Base-by-base conservation (phyloP, 73 alveolate genomes). In the Paramecium caudatum region DNA sequence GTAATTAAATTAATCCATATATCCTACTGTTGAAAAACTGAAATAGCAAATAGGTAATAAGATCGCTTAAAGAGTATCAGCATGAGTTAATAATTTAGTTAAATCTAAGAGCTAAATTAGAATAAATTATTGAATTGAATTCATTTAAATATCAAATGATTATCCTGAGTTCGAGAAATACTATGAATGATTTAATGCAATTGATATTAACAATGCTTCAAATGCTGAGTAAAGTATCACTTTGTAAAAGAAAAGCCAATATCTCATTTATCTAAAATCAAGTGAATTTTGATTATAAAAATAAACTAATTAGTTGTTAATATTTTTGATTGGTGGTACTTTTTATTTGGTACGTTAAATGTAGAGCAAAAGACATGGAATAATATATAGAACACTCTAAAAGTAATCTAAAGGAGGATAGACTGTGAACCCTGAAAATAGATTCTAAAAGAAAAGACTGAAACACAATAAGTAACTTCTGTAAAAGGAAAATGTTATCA, bases 221-320 rank as follows among this genome's bases (percentile, higher is more conserved):
- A 21, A 27, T 12, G 47, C 43, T 41, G 69, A 41, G 32, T 41
- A 74, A 10, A 74, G 47, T n/a, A 74, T 74, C 7, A 74, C 88
- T 13, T 74, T 74, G 15, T 74, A 74, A 12, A 74, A 74, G 10
- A 37, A 74, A 16, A 27, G 3, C 62, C 39, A 21, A 43, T 41
- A 74, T 74, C 88, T 74, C 62, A 21, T 39, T 41, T 74, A 13
- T 74, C 88, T 74, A 74, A 74, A 74, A 74, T 74, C 47, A 13
- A 74, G 7, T 21, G 36, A 13, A 21, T 74, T 74, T 41, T 74
- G 45, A 33, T 65, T 65, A 33, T 25, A 65, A 15, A 65, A 65
- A 65, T 65, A 65, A 8, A 65, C 88, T 39, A 45, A 39, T 74
- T 41, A 41, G 21, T 41, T 39, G 15, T 43, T 37, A 17, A 68